Evolutionary conservation across 225 moss, liverwort and hornwort genomes (phyloP).

Genomic region (Thuidium tamariscinum): DNA sequence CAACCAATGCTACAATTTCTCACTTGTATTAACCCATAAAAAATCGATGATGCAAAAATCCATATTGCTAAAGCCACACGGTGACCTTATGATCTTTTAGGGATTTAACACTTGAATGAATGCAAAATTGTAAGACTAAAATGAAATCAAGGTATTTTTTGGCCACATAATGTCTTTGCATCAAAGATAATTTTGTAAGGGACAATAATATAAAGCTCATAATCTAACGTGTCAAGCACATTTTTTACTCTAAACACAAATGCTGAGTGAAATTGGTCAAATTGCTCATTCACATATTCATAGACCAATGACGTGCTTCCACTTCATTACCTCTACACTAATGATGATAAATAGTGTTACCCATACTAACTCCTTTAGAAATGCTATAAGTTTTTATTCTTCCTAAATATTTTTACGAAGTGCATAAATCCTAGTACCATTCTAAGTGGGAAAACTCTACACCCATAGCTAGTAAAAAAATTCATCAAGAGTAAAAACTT

Average conservation of each 20-base stretch:
- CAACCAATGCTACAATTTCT: neutral
- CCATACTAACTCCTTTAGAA: neutral
- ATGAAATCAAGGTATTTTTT: no score
- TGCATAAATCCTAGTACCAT: neutral
- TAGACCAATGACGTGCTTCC: neutral
- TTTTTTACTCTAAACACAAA: no score
- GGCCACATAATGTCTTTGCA: no score
- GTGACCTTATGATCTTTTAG: no score
- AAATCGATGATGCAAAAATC: no score
- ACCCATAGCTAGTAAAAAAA: neutral
- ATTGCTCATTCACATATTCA: neutral
- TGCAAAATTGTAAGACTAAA: accelerated
- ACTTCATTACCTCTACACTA: neutral
- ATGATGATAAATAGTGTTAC: no score
- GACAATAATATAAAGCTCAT: no score
- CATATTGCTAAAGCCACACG: no score
- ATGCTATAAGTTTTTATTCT: neutral
- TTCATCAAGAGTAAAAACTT: neutral
- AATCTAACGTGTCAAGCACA: no score
- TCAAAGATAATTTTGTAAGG: no score
- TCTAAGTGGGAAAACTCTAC: accelerated
- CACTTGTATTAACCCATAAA: no score
- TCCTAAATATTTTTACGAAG: neutral
- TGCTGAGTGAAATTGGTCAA: neutral
- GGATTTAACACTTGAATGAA: neutral